Base-by-base conservation (phyloP, 805 yeast species). In the Ogataea trehalophila region DNA sequence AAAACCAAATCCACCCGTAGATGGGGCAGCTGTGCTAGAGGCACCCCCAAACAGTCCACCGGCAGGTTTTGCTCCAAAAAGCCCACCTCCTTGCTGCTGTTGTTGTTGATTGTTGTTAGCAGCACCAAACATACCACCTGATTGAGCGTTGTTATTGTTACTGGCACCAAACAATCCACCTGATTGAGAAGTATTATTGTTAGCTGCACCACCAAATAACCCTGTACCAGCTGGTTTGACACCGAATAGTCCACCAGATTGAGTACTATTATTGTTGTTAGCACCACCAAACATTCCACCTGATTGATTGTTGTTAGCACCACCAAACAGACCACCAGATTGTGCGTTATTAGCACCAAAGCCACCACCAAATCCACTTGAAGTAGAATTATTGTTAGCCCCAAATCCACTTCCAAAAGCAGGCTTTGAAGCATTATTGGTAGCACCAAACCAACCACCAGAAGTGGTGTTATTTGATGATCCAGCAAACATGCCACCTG, bases 1-100 rank as follows among this genome's bases (percentile, higher is more conserved):
- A 39, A 50, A 49, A 33, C 52, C 52, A 39, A 50, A 49, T 15
- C 53, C 54, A 37, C 54, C 50, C 45, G 50, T 62, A 22, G 57
- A 58, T n/a, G 69, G 69, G 18, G 50, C 40, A 3, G 49, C 38
- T 22, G 57, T 47, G 22, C 53, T 59, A 29, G 46, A 47, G 16
- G 63, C 56, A 18, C 75, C 74, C 16, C 76, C 77, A 56, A 74
- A 74, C 37, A 72, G 47, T 1, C 76, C 75, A 16, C 72, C 71
- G 1, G 57, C 51, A 46, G 60, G 49, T 52, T 51, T 60, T 42
- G 57, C 58, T 16, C 73, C 74, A 49, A 66, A 66, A 29, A 63
- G 46, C 1, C 69, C 70, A 13, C 65, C 63, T 14, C 31, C 31
- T 26, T 26, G 31, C 9, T 51, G 42, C 42, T 56, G 47, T 36